Conservation (phyloP, 2,329 filamentous ascomycete species). For the Monosporascus sp. region DNA sequence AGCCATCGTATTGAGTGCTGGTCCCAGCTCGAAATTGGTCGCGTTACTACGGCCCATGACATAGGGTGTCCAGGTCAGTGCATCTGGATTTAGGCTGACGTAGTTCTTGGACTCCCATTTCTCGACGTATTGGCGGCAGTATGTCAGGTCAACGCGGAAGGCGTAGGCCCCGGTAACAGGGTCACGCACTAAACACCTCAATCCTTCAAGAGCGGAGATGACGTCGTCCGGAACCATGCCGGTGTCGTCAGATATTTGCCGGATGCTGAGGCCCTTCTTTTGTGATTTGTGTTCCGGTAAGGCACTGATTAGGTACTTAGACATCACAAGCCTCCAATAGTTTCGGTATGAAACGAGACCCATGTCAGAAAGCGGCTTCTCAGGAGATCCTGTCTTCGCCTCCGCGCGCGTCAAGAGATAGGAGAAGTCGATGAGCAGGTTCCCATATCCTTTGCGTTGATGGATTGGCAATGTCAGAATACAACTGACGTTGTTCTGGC, state of each 20-base stretch:
- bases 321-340: slow-evolving; percentile 90
- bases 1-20: slow-evolving; percentile 78
- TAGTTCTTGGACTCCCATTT: slow-evolving; percentile 89
- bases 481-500: slow-evolving; percentile 95
- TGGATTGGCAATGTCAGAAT: slow-evolving; percentile 95
- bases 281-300: slow-evolving; percentile 30
- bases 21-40: slow-evolving; percentile 76
- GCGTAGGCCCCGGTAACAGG: slow-evolving; percentile 85
- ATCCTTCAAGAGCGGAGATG: slow-evolving; percentile 83
- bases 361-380: slow-evolving; percentile 98
- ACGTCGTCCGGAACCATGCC: slow-evolving; percentile 97
- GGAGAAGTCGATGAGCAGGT: slow-evolving; percentile 95
- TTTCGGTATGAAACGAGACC: slow-evolving; percentile 94
- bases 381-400: slow-evolving; percentile 88
- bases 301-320: slow-evolving; percentile 70
- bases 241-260: slow-evolving; percentile 76
- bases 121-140: slow-evolving; percentile 79
- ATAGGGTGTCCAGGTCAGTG: slow-evolving; percentile 91
- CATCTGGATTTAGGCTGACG: slow-evolving; percentile 73
- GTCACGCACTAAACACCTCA: slow-evolving; percentile 85
- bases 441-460: slow-evolving; percentile 93
- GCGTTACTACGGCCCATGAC: slow-evolving; percentile 87
- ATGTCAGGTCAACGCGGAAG: slow-evolving; percentile 77
- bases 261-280: slow-evolving; percentile 52
- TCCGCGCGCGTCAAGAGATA: slow-evolving; percentile 93